Conservation (phyloP, 805 yeast genomes). For the Metschnikowia bowlesiae region DNA sequence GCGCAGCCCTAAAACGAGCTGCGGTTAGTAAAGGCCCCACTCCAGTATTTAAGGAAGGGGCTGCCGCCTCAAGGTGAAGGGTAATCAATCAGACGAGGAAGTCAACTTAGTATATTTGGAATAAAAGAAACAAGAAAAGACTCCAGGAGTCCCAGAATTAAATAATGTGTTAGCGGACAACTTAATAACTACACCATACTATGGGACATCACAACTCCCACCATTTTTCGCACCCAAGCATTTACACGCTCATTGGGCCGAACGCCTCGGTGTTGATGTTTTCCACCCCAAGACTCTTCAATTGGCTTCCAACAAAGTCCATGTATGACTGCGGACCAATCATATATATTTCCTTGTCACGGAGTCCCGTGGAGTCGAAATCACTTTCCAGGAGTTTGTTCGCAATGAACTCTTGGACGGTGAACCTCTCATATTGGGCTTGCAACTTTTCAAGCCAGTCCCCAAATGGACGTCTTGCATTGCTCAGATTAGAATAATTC, state of each 20-base stretch:
- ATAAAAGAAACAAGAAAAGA: too few species aligned
- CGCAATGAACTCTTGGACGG: slow-evolving; percentile 20
- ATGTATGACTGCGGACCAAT: slow-evolving; percentile 34
- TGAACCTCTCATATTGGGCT: slow-evolving; percentile 14
- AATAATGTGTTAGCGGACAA: too few species aligned
- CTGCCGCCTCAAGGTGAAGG: too few species aligned
- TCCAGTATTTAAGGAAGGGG: too few species aligned
- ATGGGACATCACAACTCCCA: too few species aligned
- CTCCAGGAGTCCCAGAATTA: too few species aligned
- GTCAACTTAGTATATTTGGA: too few species aligned
- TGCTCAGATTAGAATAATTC: slow-evolving; percentile 29
- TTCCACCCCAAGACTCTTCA: slow-evolving; percentile 16
- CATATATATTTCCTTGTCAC: slow-evolving; percentile 24
- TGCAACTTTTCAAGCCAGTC: slow-evolving; percentile 16
- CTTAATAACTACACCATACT: too few species aligned
- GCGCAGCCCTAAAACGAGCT: too few species aligned
- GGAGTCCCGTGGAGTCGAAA: slow-evolving; percentile 17
- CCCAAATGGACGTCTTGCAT: slow-evolving; percentile 22
- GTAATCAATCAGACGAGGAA: too few species aligned
- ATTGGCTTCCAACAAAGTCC: slow-evolving; percentile 22
- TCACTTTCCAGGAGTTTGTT: slow-evolving; percentile 17
- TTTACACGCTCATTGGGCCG: slow-evolving; percentile 25
- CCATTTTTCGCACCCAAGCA: not conserved
- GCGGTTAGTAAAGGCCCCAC: too few species aligned
- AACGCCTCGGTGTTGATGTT: slow-evolving; percentile 26